Conservation (phyloP, 73 alveolate species). For the Tetrahymena malaccensis region DNA sequence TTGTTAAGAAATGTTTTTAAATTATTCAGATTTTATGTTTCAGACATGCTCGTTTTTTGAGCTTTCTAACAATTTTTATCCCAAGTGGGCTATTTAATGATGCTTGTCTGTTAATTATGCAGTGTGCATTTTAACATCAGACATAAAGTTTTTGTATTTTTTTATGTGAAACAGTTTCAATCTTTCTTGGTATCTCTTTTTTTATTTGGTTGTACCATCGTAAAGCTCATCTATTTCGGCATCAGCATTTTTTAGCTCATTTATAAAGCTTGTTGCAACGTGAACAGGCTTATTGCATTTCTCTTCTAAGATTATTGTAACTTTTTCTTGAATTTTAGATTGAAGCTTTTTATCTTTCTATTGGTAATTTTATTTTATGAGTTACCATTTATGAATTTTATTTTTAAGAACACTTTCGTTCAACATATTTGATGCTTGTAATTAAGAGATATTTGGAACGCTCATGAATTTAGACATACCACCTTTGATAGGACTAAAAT, state of each 20-base stretch:
- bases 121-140: background rate
- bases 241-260: background rate
- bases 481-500: background rate
- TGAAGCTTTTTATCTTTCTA: background rate
- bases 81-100: background rate
- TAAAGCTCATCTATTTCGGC: background rate
- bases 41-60: background rate
- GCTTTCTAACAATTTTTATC: background rate
- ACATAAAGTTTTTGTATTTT: background rate
- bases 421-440: background rate
- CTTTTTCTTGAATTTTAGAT: background rate
- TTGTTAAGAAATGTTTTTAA: too few species aligned
- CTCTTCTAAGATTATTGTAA: background rate
- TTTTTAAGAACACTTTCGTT: background rate
- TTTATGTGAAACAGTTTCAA: background rate
- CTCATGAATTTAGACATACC: background rate
- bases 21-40: too few species aligned
- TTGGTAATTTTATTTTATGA: background rate
- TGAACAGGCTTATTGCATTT: background rate
- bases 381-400: background rate
- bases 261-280: background rate
- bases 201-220: background rate
- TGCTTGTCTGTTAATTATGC: background rate
- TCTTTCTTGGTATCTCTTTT: background rate
- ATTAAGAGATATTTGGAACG: background rate